phyloP scores from a whole-genome alignment of 441 rosid species.

The Erodium trifolium region DNA sequence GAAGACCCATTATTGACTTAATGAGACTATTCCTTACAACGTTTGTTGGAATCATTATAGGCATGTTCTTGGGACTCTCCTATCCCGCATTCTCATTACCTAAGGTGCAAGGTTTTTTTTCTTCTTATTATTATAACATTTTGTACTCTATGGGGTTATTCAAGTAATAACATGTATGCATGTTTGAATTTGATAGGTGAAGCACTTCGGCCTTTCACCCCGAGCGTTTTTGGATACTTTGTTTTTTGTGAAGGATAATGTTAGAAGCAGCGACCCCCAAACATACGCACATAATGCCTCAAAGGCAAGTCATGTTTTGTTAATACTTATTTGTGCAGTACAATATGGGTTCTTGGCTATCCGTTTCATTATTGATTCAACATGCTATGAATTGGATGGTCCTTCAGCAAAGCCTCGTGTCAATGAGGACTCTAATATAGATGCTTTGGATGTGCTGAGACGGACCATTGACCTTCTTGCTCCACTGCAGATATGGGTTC shows the following conservation, averaged over 20 bases:
- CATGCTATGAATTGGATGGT: background rate
- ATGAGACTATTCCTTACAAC: slow-evolving; percentile 34
- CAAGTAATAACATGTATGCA: slow-evolving; percentile 5
- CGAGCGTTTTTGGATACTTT: slow-evolving; percentile 52
- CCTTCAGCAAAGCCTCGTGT: background rate
- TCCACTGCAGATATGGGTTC: slow-evolving; percentile 71
- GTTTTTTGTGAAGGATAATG: slow-evolving; percentile 49
- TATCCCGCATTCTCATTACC: slow-evolving; percentile 71
- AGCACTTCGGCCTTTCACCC: slow-evolving; percentile 70
- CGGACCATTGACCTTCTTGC: background rate
- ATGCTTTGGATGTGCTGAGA: background rate
- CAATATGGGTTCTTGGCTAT: background rate
- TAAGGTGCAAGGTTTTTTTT: slow-evolving; percentile 42
- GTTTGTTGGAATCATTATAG: slow-evolving; percentile 59
- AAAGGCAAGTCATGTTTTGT: slow-evolving; percentile 31
- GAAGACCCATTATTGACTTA: background rate
- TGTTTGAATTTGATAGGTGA: slow-evolving; percentile 41
- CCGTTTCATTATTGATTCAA: background rate
- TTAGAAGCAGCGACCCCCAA: slow-evolving; percentile 22
- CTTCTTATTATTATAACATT: background rate
- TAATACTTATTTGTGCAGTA: background rate
- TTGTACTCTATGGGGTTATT: background rate
- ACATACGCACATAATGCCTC: slow-evolving; percentile 27
- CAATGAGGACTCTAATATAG: background rate
- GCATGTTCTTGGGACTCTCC: slow-evolving; percentile 79